Evolutionary conservation across 192 early-diverging fungal species (phyloP).

Genomic region (Kickxella alabastrina): DNA sequence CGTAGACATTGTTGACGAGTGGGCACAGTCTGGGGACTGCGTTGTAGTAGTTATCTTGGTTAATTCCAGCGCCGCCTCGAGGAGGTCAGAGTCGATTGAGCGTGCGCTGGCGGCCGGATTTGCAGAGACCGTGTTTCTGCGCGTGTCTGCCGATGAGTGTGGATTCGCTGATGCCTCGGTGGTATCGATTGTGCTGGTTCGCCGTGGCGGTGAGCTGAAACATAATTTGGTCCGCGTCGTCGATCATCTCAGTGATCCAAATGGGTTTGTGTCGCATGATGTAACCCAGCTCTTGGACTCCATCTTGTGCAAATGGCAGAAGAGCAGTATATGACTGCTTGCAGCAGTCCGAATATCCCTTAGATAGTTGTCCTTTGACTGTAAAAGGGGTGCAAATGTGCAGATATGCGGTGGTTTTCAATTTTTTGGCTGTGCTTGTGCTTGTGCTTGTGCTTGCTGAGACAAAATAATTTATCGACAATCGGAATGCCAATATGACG

Average conservation of each 20-base stretch:
- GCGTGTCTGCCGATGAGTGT: slow-evolving; percentile 32
- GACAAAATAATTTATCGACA: too few relatives aligned
- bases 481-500: too few relatives aligned
- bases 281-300: too few relatives aligned
- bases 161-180: slow-evolving; percentile 30
- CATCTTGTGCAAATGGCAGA: too few relatives aligned
- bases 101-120: slow-evolving; percentile 3
- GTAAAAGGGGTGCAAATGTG: too few relatives aligned
- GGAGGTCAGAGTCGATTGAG: slow-evolving; percentile 11
- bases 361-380: too few relatives aligned
- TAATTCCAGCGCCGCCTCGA: slow-evolving; percentile 6
- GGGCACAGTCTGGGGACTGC: slow-evolving; percentile 5
- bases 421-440: too few relatives aligned
- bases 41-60: slow-evolving; percentile 21
- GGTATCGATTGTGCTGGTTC: slow-evolving; percentile 32
- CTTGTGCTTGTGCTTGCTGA: too few relatives aligned
- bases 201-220: slow-evolving; percentile 26
- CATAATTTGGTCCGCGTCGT: slow-evolving; percentile 43
- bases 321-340: too few relatives aligned
- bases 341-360: too few relatives aligned
- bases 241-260: slow-evolving; percentile 18
- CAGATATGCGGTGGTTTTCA: too few relatives aligned
- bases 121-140: slow-evolving; percentile 25
- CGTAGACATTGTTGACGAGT: slow-evolving; percentile 38
- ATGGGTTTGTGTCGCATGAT: too few relatives aligned